Conservation (phyloP, 2,329 filamentous ascomycete genomes). For the Colletotrichum cereale region DNA sequence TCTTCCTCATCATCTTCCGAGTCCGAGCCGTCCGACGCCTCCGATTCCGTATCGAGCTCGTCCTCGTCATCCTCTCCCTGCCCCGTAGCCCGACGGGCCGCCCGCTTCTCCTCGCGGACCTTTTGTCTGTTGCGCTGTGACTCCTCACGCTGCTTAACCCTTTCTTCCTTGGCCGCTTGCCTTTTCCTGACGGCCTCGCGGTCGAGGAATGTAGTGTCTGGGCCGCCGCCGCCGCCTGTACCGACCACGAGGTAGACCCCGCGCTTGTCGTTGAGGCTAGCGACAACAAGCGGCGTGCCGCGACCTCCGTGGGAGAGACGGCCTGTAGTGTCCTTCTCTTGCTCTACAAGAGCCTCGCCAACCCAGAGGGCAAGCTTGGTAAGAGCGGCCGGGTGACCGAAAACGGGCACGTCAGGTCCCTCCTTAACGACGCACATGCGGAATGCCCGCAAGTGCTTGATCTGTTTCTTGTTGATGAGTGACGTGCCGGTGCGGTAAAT, state of each 20-base stretch:
- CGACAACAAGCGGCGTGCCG: slow-evolving; percentile 89
- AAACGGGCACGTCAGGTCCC: slow-evolving; percentile 89
- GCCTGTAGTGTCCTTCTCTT: slow-evolving; percentile 83
- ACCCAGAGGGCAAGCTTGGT: slow-evolving; percentile 97
- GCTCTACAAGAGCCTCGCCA: slow-evolving; percentile 89
- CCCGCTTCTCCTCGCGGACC: slow-evolving; percentile 71
- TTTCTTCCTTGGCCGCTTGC: slow-evolving; percentile 72
- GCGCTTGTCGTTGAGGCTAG: slow-evolving; percentile 86
- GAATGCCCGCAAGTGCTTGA: slow-evolving; percentile 91
- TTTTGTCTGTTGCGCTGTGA: slow-evolving; percentile 68
- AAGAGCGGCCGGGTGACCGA: slow-evolving; percentile 91
- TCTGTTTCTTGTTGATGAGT: slow-evolving; percentile 92
- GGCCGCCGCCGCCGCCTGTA: slow-evolving; percentile 86
- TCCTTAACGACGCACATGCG: slow-evolving; percentile 97
- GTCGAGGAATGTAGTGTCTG: slow-evolving; percentile 77
- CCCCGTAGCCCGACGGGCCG: slow-evolving; percentile 62
- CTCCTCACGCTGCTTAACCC: slow-evolving; percentile 72
- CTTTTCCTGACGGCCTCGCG: slow-evolving; percentile 74
- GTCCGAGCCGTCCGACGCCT: slow-evolving; percentile 53
- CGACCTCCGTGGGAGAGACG: slow-evolving; percentile 76
- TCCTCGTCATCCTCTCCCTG: slow-evolving; percentile 65
- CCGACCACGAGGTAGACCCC: slow-evolving; percentile 94
- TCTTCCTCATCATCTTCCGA: slow-evolving; percentile 68
- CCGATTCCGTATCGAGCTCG: slow-evolving; percentile 59
- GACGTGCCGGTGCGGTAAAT: slow-evolving; percentile 94